A percentile compares a stretch with the other conserved stretches of the same genome.
Conservation (phyloP, 139 green algal species). For the Chlamydomonas incerta region DNA sequence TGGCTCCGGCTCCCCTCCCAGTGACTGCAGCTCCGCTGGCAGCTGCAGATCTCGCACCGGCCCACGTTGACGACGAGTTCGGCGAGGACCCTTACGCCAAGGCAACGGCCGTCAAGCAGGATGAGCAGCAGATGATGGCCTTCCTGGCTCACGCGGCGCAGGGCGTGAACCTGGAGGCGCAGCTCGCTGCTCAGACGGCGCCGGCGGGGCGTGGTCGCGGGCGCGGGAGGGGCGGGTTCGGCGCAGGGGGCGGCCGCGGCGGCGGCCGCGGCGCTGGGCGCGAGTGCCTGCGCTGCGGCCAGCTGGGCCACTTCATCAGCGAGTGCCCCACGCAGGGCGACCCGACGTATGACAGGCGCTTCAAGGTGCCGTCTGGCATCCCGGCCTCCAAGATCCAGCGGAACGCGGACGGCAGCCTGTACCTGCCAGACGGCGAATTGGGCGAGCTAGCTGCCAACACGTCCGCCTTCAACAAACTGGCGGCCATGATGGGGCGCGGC, state of each 20-base stretch:
- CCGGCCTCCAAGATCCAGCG: conserved; percentile 44
- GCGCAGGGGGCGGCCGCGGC: conserved; percentile 23
- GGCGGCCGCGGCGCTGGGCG: conserved; percentile 19
- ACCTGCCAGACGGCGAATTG: conserved; percentile 49
- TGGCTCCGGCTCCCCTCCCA: not conserved
- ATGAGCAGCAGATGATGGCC: conserved; percentile 42
- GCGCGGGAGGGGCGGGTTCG: conserved; percentile 6
- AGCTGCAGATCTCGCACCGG: not conserved
- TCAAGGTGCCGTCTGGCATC: conserved; percentile 45
- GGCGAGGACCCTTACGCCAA: conserved; percentile 58
- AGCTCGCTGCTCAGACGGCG: conserved; percentile 8
- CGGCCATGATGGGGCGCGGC: conserved; percentile 32
- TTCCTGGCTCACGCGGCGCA: conserved; percentile 14
- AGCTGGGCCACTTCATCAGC: conserved; percentile 62
- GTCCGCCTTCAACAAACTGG: conserved; percentile 43
- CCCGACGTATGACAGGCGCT: conserved; percentile 45
- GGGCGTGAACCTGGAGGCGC: conserved; percentile 4
- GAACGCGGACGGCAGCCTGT: conserved; percentile 50
- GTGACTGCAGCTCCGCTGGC: not conserved
- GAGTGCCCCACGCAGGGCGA: conserved; percentile 83
- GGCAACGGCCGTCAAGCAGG: conserved; percentile 22
- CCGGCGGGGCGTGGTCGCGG: not conserved
- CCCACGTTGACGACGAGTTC: conserved; percentile 52
- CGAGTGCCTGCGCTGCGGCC: conserved; percentile 64
- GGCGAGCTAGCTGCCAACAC: conserved; percentile 49